Evolutionary conservation across 352 stramenopile species (phyloP).

Genomic region (Saprolegnia parasitica): DNA sequence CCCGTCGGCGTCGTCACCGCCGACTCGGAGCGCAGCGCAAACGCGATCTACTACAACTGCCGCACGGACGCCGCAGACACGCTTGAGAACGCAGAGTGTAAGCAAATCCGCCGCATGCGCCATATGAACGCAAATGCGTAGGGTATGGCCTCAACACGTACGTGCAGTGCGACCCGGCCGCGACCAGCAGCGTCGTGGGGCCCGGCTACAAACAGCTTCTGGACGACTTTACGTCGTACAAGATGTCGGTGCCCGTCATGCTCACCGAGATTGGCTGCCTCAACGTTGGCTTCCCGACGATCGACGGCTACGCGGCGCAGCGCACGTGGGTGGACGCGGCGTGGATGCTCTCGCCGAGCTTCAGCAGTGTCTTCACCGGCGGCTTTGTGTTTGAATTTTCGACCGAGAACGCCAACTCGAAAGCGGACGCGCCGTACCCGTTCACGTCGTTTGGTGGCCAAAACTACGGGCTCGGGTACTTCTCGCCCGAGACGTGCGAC

Average conservation of each 20-base stretch:
- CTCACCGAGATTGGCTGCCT: conserved; percentile 82
- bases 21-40: conserved; percentile 50
- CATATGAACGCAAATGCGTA: no score
- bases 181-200: conserved; percentile 27
- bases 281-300: conserved; percentile 46
- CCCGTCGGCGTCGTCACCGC: conserved; percentile 71
- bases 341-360: conserved; percentile 47
- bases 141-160: conserved; percentile 84
- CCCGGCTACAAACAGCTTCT: conserved; percentile 57
- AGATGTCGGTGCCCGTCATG: conserved; percentile 73
- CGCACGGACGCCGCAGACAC: conserved; percentile 49
- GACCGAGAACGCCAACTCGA: conserved; percentile 66
- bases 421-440: conserved; percentile 47
- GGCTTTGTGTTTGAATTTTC: conserved; percentile 82
- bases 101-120: no score
- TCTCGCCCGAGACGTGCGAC: conserved; percentile 63
- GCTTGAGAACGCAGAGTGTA: conserved; percentile 66
- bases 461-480: conserved; percentile 87
- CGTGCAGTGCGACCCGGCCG: conserved; percentile 57
- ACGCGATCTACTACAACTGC: conserved; percentile 83
- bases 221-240: conserved; percentile 52
- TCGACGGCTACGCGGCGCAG: conserved; percentile 54
- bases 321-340: conserved; percentile 56
- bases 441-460: conserved; percentile 67
- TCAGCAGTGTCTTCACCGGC: conserved; percentile 51